Evolutionary conservation across 805 yeast species (phyloP), one percentile per base, ranked within the genome.

Genomic region (Pichia insulana): DNA sequence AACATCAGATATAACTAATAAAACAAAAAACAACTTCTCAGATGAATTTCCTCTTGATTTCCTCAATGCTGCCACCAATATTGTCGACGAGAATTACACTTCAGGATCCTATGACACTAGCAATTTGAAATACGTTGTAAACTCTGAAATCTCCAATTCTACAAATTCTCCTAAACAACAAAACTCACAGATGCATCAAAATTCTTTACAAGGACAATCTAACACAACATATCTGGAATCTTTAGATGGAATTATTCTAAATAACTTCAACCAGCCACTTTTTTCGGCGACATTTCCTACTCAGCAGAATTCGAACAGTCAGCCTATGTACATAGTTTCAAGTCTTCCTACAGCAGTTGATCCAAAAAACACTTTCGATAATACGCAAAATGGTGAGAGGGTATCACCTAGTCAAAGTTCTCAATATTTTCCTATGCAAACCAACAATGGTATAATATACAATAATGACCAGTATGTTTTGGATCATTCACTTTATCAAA

Each of bases 21-120:
- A 33, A n/a, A 39, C 28, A 30, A 33, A 26, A 2, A 26, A 13
- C 8, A 40, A 32, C 27, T 22, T 22, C 4, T 16, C 40, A 9
- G 46, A 43, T 28, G 46, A 43, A 8, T 43, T 43, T 30, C 43
- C 46, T 3, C 15, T 43, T 15, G 42, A 43, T 30, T 43, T 43
- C 26, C 27, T 43, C 3, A 33, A 39, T 15, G 19, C 46, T 8
- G 11, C 37, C 3, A 36, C 25, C 18, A 25, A 26, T 4, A 9
- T 43, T 8, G 11, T 30, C 4, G 19, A 35, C 19, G 46, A 36
- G 19, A 36, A 39, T 19, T 38, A 39, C 30, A 31, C 16, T 5
- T 20, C 44, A n/a, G n/a, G n/a, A n/a, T 20, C 19, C 37, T 13
- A n/a, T 36, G 15, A 15, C 12, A 6, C n/a, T 20, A 13, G 20